These are phyloP conservation scores for Alternaria ventricosa DNA, from an alignment of 2,329 filamentous ascomycete genomes.

Conservation along the genomic window DNA sequence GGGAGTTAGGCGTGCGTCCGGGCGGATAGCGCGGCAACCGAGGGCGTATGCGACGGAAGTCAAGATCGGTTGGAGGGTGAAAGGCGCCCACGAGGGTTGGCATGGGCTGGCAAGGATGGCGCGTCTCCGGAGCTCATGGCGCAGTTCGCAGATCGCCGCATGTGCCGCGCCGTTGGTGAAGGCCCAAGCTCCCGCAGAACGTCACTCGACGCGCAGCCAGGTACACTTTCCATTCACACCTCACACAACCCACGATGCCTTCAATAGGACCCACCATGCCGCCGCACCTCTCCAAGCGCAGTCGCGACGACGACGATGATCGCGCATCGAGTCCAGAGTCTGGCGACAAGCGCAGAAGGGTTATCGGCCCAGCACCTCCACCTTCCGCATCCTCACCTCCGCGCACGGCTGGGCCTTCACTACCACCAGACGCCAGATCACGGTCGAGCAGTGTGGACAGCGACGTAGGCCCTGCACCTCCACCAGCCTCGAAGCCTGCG, in stretches of 20 bases:
- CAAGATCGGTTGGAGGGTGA: neutral
- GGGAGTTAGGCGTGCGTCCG: neutral
- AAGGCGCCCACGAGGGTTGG: neutral
- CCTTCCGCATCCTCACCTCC: constrained; percentile 42
- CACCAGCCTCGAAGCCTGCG: constrained; percentile 49
- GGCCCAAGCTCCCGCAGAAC: constrained; percentile 31
- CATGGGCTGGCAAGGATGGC: neutral
- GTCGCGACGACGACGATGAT: constrained; percentile 56
- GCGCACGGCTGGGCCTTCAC: constrained; percentile 60
- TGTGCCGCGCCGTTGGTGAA: constrained; percentile 18
- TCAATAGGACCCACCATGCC: constrained; percentile 75
- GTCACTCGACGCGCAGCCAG: constrained; percentile 11
- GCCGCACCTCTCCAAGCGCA: constrained; percentile 64
- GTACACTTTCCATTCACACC: constrained; percentile 10
- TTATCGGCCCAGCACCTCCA: constrained; percentile 64
- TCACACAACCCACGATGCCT: constrained; percentile 60
- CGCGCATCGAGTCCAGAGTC: constrained; percentile 50
- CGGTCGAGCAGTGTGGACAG: constrained; percentile 35
- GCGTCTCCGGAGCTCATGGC: constrained; percentile 19
- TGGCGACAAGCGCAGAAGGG: constrained; percentile 58
- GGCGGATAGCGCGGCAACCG: neutral
- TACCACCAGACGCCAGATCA: constrained; percentile 53
- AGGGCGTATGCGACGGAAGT: neutral
- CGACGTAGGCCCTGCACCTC: constrained; percentile 46
- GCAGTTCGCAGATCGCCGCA: constrained; percentile 20